These are phyloP conservation scores for Penicillium sp. DNA, from an alignment of 2,329 filamentous ascomycete genomes.

Conservation along the genomic window DNA sequence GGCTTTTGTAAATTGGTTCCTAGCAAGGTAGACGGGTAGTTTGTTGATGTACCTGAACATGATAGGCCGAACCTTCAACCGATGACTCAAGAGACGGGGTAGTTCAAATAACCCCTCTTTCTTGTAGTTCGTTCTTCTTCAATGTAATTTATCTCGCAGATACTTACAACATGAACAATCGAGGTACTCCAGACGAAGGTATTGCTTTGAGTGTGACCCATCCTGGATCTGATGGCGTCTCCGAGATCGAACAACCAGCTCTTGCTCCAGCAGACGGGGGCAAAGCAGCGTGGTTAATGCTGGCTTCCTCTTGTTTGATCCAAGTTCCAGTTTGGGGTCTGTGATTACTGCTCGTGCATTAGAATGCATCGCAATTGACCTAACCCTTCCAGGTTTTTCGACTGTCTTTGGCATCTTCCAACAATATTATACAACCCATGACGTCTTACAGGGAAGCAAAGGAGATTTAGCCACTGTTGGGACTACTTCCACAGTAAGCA, in stretches of 20 bases:
- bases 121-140: background rate
- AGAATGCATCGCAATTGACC: background rate
- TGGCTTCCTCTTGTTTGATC: conserved; percentile 54
- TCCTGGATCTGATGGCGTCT: conserved; percentile 3
- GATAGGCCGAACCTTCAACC: too few species aligned
- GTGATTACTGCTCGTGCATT: conserved; percentile 5
- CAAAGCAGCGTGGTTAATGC: conserved; percentile 54
- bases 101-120: background rate
- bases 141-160: background rate
- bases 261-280: conserved; percentile 53
- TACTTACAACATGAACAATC: conserved; percentile 7
- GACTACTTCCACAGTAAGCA: conserved; percentile 40
- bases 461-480: conserved; percentile 49
- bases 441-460: conserved; percentile 37
- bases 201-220: conserved; percentile 2
- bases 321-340: conserved; percentile 58
- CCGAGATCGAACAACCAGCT: conserved; percentile 28
- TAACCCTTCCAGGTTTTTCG: conserved; percentile 21
- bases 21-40: too few species aligned
- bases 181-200: background rate
- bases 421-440: conserved; percentile 44
- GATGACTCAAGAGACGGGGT: too few species aligned
- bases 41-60: too few species aligned
- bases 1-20: too few species aligned
- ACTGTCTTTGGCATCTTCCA: conserved; percentile 43